Conservation (phyloP, 1,284 basidiomycete genomes). For the Sparassis latifolia region DNA sequence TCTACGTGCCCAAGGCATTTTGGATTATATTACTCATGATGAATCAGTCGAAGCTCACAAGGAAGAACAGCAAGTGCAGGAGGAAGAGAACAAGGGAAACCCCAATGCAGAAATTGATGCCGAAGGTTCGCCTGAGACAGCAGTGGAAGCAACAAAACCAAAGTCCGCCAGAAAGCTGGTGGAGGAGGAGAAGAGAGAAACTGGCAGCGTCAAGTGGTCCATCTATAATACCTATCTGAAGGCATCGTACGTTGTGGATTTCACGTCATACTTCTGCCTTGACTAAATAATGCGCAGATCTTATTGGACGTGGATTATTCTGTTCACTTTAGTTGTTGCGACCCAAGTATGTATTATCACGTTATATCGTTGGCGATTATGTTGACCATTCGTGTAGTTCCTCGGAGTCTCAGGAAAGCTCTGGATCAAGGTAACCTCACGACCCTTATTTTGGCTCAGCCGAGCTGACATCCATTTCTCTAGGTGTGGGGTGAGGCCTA, state of each 20-base stretch:
- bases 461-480: background rate
- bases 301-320: constrained; percentile 58
- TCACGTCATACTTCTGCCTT: background rate
- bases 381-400: constrained; percentile 13
- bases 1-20: constrained; percentile 46
- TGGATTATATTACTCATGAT: constrained; percentile 54
- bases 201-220: constrained; percentile 71
- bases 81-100: constrained; percentile 25
- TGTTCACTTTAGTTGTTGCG: constrained; percentile 43
- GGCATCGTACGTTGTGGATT: constrained; percentile 41
- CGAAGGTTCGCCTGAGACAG: constrained; percentile 18
- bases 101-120: constrained; percentile 22
- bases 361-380: background rate
- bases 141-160: constrained; percentile 18
- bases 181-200: constrained; percentile 65
- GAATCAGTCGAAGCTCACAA: constrained; percentile 26
- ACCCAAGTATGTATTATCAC: constrained; percentile 28
- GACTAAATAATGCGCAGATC: constrained; percentile 30
- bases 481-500: constrained; percentile 64
- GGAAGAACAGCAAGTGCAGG: constrained; percentile 28
- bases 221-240: constrained; percentile 77
- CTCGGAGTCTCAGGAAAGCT: constrained; percentile 54
- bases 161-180: constrained; percentile 62
- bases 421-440: constrained; percentile 62
- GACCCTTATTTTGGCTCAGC: background rate